Base-by-base conservation (phyloP, 2,329 filamentous ascomycete species). In the Alternaria consortialis region DNA sequence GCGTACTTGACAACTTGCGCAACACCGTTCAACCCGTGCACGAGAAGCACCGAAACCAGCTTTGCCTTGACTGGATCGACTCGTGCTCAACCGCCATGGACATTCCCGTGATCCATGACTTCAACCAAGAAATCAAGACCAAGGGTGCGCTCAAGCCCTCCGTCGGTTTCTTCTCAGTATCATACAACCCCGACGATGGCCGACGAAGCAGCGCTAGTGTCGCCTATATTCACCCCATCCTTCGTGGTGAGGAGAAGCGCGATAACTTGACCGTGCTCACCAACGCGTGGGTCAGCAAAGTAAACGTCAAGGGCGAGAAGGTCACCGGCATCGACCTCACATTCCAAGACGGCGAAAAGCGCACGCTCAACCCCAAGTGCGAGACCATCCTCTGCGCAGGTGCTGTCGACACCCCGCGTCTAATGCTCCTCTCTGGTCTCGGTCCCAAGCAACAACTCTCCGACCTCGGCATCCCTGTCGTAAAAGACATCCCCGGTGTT, bases 21-120 rank as follows among this genome's bases (percentile, higher is more conserved):
- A 96, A 95, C 84, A 93, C 91, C n/a, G 87, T 96, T 64, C 92
- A 96, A 81, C 93, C 93, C 9, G 92, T 97, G 34, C 92, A 97
- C 79, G 85, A 88, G 60, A 88, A 90, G 60, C 93, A 97, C 82
- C 87, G 92, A 70, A 97, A 97, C 82, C 91, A 97, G 84, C 86
- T 97, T 53, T 96, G 92, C 85, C 88, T 92, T 79, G 93, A 97
- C 80, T 97, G 93, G 93, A 86, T 97, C 58, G 82, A 90, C 72
- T 88, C 92, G 32, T 95, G 92, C 84, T 90, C 91, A 64, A 86
- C 84, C 29, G 91, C 93, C 25, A 85, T 96, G 80, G 82, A 90
- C 75, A 93, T 97, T 65, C 93, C 93, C 54, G 81, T 96, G 56
- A 88, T 95, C 69, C 83, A 88, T 66, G 91, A 97, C 82, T 97